These are phyloP conservation scores for Nephelium lappaceum DNA, from an alignment of 345 rosid species.

Conservation along the genomic window DNA sequence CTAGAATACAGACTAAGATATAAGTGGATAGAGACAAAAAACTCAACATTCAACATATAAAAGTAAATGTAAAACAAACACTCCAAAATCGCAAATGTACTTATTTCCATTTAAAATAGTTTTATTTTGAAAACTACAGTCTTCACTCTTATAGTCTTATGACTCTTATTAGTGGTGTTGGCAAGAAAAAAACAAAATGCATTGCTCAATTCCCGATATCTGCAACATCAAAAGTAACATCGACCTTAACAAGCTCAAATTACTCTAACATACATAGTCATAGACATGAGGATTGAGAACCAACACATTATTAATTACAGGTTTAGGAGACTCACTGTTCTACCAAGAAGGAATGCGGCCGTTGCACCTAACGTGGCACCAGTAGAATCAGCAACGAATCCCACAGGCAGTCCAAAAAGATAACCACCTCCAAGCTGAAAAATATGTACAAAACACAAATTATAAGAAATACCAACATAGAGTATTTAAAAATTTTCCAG, in stretches of 20 bases:
- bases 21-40: neutral
- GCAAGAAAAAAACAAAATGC: too few relatives aligned
- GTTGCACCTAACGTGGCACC: slow-evolving; percentile 36
- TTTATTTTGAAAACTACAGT: too few relatives aligned
- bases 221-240: too few relatives aligned
- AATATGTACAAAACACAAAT: neutral
- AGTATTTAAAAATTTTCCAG: too few relatives aligned
- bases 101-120: too few relatives aligned
- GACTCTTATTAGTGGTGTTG: too few relatives aligned
- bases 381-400: slow-evolving; percentile 29
- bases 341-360: slow-evolving; percentile 37
- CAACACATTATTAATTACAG: neutral
- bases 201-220: too few relatives aligned
- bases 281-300: neutral
- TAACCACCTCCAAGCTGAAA: slow-evolving; percentile 35
- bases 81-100: too few relatives aligned
- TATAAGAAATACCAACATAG: neutral
- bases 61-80: neutral
- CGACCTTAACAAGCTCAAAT: neutral
- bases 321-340: slow-evolving; percentile 31
- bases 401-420: slow-evolving; percentile 31
- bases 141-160: too few relatives aligned
- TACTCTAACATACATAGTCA: neutral
- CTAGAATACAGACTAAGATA: neutral
- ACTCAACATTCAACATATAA: neutral